Base-by-base conservation (phyloP, 495 filamentous ascomycete species). In the Penicillium dipodomyicola region DNA sequence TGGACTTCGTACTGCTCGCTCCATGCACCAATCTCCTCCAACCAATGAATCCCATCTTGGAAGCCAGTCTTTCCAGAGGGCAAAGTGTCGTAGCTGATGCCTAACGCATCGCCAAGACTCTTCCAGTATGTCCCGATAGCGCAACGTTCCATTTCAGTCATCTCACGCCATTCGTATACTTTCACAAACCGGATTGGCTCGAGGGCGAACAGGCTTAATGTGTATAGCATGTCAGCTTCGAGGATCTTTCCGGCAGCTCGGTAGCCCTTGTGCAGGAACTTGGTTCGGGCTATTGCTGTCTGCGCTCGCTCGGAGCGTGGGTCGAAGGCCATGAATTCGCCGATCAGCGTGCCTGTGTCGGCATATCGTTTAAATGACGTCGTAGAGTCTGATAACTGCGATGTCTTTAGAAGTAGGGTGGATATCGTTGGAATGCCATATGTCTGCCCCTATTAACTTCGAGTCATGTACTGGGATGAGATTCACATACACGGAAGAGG, bases 371-470 rank as follows among this genome's bases (percentile, higher is more conserved):
- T 88, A 23, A 76, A 74, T 7, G 81, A 80, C 27, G 69, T 81
- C 1, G 65, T 64, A 0, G 73, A 63, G 52, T 78, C 70, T 4
- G 81, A 76, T 37, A 88, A 75, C 41, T 88, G 79, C 5, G 77
- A 77, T 11, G 84, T 87, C 29, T 76, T 72, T 0, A 82, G 71
- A 1, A 89, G 74, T 0, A 87, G 69, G 12, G 69, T 77, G 12
- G 80, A 82, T 22, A 87, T 87, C 5, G 81, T 79, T 6, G 84
- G 82, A n/a, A 88, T 81, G 5, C 81, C 84, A 57, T 88, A 88
- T 19, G 85, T 87, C 79, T 84, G 54, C 10, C 19, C 2, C 25
- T n/a, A 37, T 65, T 25, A 58, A 41, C 32, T 27, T 48, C 17
- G 2, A 39, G 9, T 32, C 14, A 17, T 15, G 8, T 35, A 12